A percentile compares a stretch with the other conserved stretches of the same genome.
Conservation (phyloP, 1,284 basidiomycete genomes). For the Violaceomyces palustris region DNA sequence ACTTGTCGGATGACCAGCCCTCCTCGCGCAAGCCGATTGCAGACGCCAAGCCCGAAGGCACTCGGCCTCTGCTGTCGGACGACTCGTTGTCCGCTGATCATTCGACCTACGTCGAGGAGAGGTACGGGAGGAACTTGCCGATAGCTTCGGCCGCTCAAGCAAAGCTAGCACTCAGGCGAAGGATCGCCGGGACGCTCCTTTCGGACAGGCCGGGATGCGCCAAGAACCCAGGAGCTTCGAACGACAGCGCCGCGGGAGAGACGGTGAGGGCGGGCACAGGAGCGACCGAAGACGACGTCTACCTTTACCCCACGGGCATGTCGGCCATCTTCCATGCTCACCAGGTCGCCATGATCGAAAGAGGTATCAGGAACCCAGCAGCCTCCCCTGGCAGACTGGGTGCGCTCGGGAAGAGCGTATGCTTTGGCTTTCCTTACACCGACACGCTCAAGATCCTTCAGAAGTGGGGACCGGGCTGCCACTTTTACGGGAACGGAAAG, state of each 20-base stretch:
- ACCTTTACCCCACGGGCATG: slow-evolving; percentile 83
- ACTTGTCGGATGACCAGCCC: no score
- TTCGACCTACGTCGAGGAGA: slow-evolving; percentile 77
- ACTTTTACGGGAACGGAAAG: slow-evolving; percentile 80
- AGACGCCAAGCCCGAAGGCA: no score
- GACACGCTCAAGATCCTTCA: slow-evolving; percentile 94
- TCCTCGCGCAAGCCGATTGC: no score
- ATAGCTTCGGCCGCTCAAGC: slow-evolving; percentile 68
- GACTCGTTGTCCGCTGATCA: no score
- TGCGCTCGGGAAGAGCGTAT: slow-evolving; percentile 35
- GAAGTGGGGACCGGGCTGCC: slow-evolving; percentile 93
- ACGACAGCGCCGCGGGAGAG: slow-evolving; percentile 57
- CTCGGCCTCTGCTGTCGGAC: no score
- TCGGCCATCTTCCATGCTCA: slow-evolving; percentile 87
- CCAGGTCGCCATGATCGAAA: slow-evolving; percentile 56
- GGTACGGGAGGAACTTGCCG: slow-evolving; percentile 89
- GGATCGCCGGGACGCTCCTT: slow-evolving; percentile 78
- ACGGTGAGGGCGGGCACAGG: slow-evolving; percentile 32
- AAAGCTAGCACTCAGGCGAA: slow-evolving; percentile 76
- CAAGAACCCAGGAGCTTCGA: no score
- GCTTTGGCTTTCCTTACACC: slow-evolving; percentile 81
- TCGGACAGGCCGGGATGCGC: slow-evolving; percentile 29
- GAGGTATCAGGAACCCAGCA: slow-evolving; percentile 2
- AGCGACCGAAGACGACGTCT: slow-evolving; percentile 72
- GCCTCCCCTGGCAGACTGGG: no score